phyloP scores from a whole-genome alignment of 371 early-diverging fungal species.

The Umbelopsis sp. region DNA sequence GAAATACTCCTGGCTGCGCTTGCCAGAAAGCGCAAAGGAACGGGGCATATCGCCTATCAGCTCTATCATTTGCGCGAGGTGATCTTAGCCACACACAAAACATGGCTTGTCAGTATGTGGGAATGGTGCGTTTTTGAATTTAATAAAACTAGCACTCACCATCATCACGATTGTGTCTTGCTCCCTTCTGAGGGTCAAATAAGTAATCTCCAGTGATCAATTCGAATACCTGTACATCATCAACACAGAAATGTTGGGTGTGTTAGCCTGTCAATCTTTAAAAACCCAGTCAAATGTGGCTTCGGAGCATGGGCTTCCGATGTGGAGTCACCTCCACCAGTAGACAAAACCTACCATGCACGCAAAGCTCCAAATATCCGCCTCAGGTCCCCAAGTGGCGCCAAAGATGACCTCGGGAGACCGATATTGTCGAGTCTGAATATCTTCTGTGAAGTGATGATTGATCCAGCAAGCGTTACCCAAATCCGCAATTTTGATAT shows the following conservation, averaged over 20 bases:
- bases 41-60: slow-evolving; percentile 85
- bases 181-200: slow-evolving; percentile 90
- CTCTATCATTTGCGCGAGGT: slow-evolving; percentile 95
- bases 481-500: slow-evolving; percentile 95
- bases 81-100: slow-evolving; percentile 62
- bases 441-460: slow-evolving; percentile 94
- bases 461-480: slow-evolving; percentile 98
- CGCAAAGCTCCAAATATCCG: slow-evolving; percentile 98
- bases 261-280: too few relatives aligned
- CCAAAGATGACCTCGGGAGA: slow-evolving; percentile 98
- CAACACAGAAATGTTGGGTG: too few relatives aligned
- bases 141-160: slow-evolving; percentile 50
- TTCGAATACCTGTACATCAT: slow-evolving; percentile 65
- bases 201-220: slow-evolving; percentile 93
- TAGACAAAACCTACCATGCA: slow-evolving; percentile 73
- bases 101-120: background rate
- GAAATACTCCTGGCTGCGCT: slow-evolving; percentile 79
- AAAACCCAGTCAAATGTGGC: too few relatives aligned
- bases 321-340: background rate
- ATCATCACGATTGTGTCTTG: slow-evolving; percentile 87
- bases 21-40: slow-evolving; percentile 73
- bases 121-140: too few relatives aligned
- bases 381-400: slow-evolving; percentile 86
- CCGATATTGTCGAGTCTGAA: slow-evolving; percentile 98
- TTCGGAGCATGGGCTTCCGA: too few relatives aligned